Conservation (phyloP, 257 asterid genomes). For the Misopates orontium region DNA sequence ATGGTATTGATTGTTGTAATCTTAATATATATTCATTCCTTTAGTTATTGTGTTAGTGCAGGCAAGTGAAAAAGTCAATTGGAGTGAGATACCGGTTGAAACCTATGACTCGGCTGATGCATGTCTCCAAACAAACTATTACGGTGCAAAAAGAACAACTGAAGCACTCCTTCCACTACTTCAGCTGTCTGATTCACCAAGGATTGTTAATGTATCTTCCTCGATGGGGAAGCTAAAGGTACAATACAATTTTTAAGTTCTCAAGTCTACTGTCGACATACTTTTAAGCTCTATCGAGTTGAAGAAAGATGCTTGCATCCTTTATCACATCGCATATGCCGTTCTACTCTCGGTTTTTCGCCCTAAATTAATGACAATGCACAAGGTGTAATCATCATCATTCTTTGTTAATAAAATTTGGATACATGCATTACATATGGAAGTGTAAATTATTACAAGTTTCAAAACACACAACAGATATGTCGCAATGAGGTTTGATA, state of each 20-base stretch:
- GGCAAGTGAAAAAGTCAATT: background rate
- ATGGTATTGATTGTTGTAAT: no score
- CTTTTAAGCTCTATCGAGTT: no score
- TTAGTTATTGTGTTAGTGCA: conserved; percentile 7
- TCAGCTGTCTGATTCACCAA: conserved; percentile 36
- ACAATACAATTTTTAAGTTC: background rate
- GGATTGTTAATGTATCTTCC: conserved; percentile 42
- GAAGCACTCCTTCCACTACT: conserved; percentile 41
- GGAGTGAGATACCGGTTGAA: conserved; percentile 21
- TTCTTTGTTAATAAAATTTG: no score
- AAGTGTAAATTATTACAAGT: no score
- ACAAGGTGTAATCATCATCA: background rate
- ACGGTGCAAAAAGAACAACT: conserved; percentile 35
- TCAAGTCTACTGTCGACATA: background rate
- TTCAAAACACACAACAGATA: no score
- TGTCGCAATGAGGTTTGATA: no score
- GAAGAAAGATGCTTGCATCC: background rate
- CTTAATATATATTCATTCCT: background rate
- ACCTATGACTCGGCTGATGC: conserved; percentile 27
- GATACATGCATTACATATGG: no score
- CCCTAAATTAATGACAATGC: background rate
- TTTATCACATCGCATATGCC: background rate
- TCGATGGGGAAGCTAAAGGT: conserved; percentile 31
- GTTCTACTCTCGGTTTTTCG: background rate
- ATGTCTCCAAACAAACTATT: conserved; percentile 40